phyloP scores from a whole-genome alignment of 2,329 filamentous ascomycete species.

The Cladophialophora carrionii region DNA sequence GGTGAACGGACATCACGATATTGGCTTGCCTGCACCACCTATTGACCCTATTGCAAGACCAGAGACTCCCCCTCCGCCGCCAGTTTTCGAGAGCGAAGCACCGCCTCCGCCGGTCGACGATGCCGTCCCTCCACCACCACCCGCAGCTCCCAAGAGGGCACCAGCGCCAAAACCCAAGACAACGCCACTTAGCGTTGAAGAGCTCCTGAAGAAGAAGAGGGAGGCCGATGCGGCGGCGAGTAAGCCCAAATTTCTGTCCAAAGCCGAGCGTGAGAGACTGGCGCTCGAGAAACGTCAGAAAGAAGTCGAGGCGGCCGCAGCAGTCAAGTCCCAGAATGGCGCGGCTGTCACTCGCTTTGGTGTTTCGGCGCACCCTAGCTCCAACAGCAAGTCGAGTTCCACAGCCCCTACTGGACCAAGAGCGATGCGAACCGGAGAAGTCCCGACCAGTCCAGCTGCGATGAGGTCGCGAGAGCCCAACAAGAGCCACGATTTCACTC shows the following conservation, averaged over 20 bases:
- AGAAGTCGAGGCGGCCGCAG: conserved; percentile 62
- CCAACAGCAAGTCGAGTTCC: conserved; percentile 12
- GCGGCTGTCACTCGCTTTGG: conserved; percentile 17
- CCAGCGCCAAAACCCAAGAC: conserved; percentile 48
- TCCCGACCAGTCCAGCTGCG: conserved; percentile 55
- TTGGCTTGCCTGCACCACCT: conserved; percentile 43
- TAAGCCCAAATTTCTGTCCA: conserved; percentile 86
- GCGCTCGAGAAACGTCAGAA: conserved; percentile 77
- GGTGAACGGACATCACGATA: conserved; percentile 40
- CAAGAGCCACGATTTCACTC: conserved; percentile 57
- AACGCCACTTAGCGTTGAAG: conserved; percentile 76
- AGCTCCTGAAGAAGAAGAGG: conserved; percentile 81
- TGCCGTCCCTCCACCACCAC: conserved; percentile 47
- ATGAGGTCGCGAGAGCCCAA: conserved; percentile 51
- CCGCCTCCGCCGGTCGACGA: conserved; percentile 34
- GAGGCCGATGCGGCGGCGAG: conserved; percentile 80
- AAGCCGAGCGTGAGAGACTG: conserved; percentile 77
- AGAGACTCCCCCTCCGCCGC: conserved; percentile 35
- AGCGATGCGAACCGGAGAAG: conserved; percentile 61
- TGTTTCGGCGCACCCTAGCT: not conserved
- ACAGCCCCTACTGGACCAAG: conserved; percentile 72
- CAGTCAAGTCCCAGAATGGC: conserved; percentile 24
- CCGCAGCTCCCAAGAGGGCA: conserved; percentile 48
- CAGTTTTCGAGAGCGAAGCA: conserved; percentile 32
- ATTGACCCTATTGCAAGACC: conserved; percentile 44